Evolutionary conservation across 306 rosid genomes (phyloP).

Genomic region (Lotus japonicus): DNA sequence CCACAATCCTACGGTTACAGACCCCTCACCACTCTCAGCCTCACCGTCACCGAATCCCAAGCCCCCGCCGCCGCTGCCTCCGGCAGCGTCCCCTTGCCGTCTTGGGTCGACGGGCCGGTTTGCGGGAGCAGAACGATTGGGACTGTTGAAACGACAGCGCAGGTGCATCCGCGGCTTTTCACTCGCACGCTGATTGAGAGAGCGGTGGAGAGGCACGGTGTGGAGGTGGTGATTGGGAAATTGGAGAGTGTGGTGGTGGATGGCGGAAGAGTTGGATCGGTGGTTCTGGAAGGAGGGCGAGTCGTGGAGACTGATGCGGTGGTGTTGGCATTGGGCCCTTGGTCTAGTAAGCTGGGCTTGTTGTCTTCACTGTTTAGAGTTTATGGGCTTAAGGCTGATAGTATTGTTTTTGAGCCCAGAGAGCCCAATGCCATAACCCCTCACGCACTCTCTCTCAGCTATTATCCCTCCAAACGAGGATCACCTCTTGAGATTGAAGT

Average conservation of each 20-base stretch:
- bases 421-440: conserved; percentile 50
- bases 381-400: conserved; percentile 65
- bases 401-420: conserved; percentile 73
- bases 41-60: conserved; percentile 44
- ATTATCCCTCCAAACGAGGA: conserved; percentile 33
- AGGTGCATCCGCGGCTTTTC: conserved; percentile 79
- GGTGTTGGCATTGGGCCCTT: conserved; percentile 79
- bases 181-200: conserved; percentile 43
- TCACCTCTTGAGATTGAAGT: conserved; percentile 69
- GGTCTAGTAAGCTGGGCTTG: conserved; percentile 61
- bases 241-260: conserved; percentile 43
- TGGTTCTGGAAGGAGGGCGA: conserved; percentile 56
- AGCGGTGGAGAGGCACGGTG: conserved; percentile 42
- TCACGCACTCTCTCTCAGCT: conserved; percentile 70
- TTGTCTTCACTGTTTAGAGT: conserved; percentile 54
- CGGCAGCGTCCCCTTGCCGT: conserved; percentile 29
- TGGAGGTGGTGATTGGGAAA: conserved; percentile 62
- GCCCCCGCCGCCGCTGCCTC: background rate
- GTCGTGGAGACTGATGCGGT: conserved; percentile 57
- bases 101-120: conserved; percentile 71
- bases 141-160: conserved; percentile 64
- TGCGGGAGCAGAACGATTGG: conserved; percentile 48
- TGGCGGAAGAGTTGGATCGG: conserved; percentile 42
- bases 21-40: conserved; percentile 62
- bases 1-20: conserved; percentile 73